phyloP scores from a whole-genome alignment of 257 asterid genomes.

The Solanum pinnatisectum region DNA sequence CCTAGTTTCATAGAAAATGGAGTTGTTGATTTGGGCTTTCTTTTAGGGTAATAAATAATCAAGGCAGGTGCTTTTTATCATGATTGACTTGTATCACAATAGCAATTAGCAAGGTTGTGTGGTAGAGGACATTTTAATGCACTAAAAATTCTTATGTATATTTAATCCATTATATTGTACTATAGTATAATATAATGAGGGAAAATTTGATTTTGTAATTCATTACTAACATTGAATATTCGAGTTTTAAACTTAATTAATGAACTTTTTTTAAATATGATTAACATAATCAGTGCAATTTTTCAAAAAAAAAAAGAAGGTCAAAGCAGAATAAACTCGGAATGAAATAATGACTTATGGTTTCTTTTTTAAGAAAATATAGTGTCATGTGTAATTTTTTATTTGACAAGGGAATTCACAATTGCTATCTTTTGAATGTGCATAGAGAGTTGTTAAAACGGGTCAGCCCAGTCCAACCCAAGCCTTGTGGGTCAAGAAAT shows the following conservation, averaged over 20 bases:
- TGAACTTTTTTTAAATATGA: too few species aligned
- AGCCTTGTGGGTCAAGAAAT: too few species aligned
- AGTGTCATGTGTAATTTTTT: too few species aligned
- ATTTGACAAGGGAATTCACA: too few species aligned
- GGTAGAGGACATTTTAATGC: not conserved
- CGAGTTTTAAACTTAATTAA: not conserved
- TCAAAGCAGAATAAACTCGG: not conserved
- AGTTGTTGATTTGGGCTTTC: not conserved
- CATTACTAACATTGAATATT: not conserved
- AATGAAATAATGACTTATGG: not conserved
- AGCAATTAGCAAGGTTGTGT: not conserved
- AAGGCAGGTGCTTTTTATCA: not conserved
- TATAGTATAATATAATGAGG: not conserved
- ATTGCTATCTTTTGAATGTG: too few species aligned
- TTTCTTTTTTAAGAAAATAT: too few species aligned
- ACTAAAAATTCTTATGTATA: not conserved
- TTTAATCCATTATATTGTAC: not conserved
- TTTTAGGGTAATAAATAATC: not conserved
- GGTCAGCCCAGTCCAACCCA: accelerated
- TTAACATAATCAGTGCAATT: too few species aligned
- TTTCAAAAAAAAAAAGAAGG: too few species aligned
- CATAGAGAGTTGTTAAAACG: too few species aligned
- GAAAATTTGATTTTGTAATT: too few species aligned
- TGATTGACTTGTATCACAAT: not conserved
- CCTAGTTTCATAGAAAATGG: too few species aligned